A percentile compares a stretch with the other conserved stretches of the same genome.
These are phyloP conservation scores for Mucor racemosus DNA, from an alignment of 371 early-diverging fungal genomes.

Conservation along the genomic window DNA sequence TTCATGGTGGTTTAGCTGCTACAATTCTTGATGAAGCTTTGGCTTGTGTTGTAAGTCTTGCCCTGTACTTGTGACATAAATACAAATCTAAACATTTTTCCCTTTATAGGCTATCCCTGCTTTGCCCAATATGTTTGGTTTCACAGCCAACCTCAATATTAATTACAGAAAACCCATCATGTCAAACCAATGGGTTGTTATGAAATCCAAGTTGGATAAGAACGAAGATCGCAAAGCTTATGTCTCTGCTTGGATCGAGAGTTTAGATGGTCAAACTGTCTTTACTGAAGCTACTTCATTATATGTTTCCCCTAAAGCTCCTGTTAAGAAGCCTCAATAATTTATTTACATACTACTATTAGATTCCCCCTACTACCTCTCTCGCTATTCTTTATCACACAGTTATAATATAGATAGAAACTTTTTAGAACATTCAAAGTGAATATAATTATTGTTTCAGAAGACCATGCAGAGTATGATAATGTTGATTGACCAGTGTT, in stretches of 20 bases:
- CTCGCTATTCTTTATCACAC: too few relatives aligned
- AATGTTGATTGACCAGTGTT: too few relatives aligned
- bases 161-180: slow-evolving; percentile 74
- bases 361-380: too few relatives aligned
- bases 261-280: slow-evolving; percentile 50
- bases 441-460: too few relatives aligned
- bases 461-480: too few relatives aligned
- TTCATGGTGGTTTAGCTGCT: slow-evolving; percentile 80
- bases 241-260: slow-evolving; percentile 64
- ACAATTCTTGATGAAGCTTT: slow-evolving; percentile 74
- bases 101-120: slow-evolving; percentile 49
- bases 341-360: not conserved
- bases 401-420: too few relatives aligned
- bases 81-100: not conserved
- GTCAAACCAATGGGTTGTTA: slow-evolving; percentile 70
- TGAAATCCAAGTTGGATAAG: slow-evolving; percentile 64
- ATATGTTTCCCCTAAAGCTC: slow-evolving; percentile 61
- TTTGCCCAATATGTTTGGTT: slow-evolving; percentile 70
- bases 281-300: slow-evolving; percentile 72
- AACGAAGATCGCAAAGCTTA: slow-evolving; percentile 77
- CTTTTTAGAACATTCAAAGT: too few relatives aligned
- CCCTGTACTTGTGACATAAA: not conserved
- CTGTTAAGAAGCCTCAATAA: not conserved
- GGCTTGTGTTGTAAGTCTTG: slow-evolving; percentile 57
- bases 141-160: slow-evolving; percentile 79